A percentile compares a stretch with the other conserved stretches of the same genome.
phyloP scores from a whole-genome alignment of 2,329 filamentous ascomycete genomes.

The Fusarium papillatum region DNA sequence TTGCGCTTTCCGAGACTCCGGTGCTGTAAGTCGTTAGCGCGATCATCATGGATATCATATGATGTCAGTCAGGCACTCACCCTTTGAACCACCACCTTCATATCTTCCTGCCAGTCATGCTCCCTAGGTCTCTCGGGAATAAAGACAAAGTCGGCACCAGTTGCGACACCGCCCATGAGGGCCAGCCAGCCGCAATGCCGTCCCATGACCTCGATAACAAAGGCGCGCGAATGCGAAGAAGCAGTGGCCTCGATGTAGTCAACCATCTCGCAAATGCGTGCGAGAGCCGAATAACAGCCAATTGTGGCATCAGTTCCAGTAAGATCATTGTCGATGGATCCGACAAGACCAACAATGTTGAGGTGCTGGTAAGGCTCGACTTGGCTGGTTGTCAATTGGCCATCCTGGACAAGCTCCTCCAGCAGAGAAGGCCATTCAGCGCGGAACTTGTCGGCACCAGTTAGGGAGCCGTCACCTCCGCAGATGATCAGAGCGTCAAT shows the following conservation, averaged over 20 bases:
- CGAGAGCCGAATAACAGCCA: conserved; percentile 93
- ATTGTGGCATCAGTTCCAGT: conserved; percentile 98
- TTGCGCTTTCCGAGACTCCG: conserved; percentile 92
- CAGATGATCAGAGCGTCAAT: conserved; percentile 98
- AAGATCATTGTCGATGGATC: conserved; percentile 98
- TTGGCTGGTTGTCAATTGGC: conserved; percentile 79
- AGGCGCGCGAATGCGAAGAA: conserved; percentile 93
- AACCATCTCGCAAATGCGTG: conserved; percentile 94
- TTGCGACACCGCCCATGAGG: conserved; percentile 95
- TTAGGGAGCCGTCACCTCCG: conserved; percentile 96
- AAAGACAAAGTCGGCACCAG: conserved; percentile 96
- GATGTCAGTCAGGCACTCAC: conserved; percentile 55
- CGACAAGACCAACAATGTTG: conserved; percentile 96
- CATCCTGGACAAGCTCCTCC: conserved; percentile 83
- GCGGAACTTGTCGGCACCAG: conserved; percentile 94
- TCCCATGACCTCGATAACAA: conserved; percentile 99
- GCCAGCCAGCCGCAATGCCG: conserved; percentile 98
- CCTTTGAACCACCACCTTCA: conserved; percentile 83
- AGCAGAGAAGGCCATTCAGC: conserved; percentile 92
- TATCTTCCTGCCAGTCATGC: conserved; percentile 90
- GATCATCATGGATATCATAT: neutral
- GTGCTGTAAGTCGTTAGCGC: conserved; percentile 69
- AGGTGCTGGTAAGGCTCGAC: conserved; percentile 84
- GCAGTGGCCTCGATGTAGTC: conserved; percentile 98
- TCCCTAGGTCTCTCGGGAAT: conserved; percentile 93